These are phyloP conservation scores for Limtongozyma cylindracea DNA, from an alignment of 805 yeast species.

Conservation along the genomic window DNA sequence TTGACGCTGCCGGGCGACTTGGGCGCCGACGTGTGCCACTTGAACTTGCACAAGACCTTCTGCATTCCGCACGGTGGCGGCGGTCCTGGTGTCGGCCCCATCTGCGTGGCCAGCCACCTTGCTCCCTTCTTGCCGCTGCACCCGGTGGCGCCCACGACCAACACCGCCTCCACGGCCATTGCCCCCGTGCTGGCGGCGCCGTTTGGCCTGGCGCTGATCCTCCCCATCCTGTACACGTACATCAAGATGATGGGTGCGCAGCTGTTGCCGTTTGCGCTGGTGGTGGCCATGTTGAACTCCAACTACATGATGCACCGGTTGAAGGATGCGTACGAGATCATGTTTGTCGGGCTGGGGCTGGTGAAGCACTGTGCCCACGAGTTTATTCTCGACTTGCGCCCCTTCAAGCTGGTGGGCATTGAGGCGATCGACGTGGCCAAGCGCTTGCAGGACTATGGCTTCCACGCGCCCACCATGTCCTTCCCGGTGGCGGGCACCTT, in stretches of 20 bases:
- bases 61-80: slow-evolving; percentile 99
- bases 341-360: slow-evolving; percentile 33
- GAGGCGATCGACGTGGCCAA: slow-evolving; percentile 96
- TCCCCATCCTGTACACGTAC: slow-evolving; percentile 87
- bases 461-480: slow-evolving; percentile 97
- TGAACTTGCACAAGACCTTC: slow-evolving; percentile 91
- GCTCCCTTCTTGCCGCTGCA: slow-evolving; percentile 68
- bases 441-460: slow-evolving; percentile 92
- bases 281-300: slow-evolving; percentile 82
- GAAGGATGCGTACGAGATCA: slow-evolving; percentile 41
- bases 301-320: slow-evolving; percentile 81
- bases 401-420: slow-evolving; percentile 51
- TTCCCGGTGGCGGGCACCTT: slow-evolving; percentile 96
- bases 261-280: slow-evolving; percentile 69
- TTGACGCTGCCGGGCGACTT: slow-evolving; percentile 91
- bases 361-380: slow-evolving; percentile 76
- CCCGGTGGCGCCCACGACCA: slow-evolving; percentile 27
- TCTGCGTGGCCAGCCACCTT: slow-evolving; percentile 71
- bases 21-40: slow-evolving; percentile 96
- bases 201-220: slow-evolving; percentile 80
- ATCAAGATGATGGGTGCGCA: slow-evolving; percentile 80
- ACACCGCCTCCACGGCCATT: slow-evolving; percentile 23
- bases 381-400: slow-evolving; percentile 78
- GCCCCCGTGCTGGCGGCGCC: slow-evolving; percentile 80
- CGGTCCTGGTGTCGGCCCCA: slow-evolving; percentile 98